phyloP scores from a whole-genome alignment of 2,329 filamentous ascomycete species.

The Penicillium corylophilum region DNA sequence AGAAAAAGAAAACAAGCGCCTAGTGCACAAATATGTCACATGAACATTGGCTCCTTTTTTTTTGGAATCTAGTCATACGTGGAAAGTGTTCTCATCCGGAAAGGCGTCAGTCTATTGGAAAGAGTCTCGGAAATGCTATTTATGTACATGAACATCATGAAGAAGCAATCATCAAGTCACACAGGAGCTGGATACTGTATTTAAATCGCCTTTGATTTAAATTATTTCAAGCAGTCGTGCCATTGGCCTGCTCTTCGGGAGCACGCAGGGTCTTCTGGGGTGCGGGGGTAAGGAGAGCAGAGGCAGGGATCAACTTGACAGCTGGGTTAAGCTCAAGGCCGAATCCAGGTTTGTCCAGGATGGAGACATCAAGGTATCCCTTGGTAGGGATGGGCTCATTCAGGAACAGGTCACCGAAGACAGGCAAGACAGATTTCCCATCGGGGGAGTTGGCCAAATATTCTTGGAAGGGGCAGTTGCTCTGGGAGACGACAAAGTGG shows the following conservation, averaged over 20 bases:
- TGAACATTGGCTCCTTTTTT: no score
- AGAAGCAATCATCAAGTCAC: slow-evolving; percentile 5
- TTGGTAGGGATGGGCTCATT: slow-evolving; percentile 87
- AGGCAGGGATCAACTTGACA: slow-evolving; percentile 74
- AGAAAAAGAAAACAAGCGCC: no score
- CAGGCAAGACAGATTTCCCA: slow-evolving; percentile 82
- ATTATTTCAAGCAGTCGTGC: slow-evolving; percentile 11
- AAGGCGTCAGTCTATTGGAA: slow-evolving; percentile 15
- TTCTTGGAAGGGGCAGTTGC: slow-evolving; percentile 92
- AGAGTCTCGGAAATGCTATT: slow-evolving; percentile 10
- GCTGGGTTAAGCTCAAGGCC: slow-evolving; percentile 82
- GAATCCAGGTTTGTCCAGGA: slow-evolving; percentile 87
- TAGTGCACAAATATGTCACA: not conserved
- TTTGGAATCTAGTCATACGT: not conserved
- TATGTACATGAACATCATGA: slow-evolving; percentile 21
- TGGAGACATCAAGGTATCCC: slow-evolving; percentile 74
- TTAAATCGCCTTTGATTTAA: slow-evolving; percentile 1
- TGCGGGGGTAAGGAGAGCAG: slow-evolving; percentile 68
- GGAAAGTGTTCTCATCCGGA: not conserved
- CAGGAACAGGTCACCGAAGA: slow-evolving; percentile 86
- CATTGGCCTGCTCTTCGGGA: slow-evolving; percentile 28
- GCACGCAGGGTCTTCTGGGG: slow-evolving; percentile 49
- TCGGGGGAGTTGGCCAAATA: slow-evolving; percentile 92
- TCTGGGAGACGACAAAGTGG: slow-evolving; percentile 91
- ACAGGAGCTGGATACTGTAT: slow-evolving; percentile 3